Base-by-base conservation (phyloP, 306 rosid genomes). In the Vachellia pachyceras region DNA sequence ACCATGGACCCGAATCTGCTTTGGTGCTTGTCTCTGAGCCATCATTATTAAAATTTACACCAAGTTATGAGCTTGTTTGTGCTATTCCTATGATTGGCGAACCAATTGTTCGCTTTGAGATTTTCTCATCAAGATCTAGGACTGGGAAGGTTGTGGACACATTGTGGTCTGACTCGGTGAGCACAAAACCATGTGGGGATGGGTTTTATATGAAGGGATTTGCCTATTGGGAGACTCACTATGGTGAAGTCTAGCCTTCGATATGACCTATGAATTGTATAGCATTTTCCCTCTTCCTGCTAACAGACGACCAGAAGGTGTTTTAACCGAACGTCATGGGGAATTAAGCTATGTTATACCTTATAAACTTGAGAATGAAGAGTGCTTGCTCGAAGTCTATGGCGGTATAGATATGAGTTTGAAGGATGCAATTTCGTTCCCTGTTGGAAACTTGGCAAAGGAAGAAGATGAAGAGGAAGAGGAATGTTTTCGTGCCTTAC, bases 331-430 rank as follows among this genome's bases (percentile, higher is more conserved):
- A 64, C 79, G 72, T 61, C 41, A 25, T 23, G 83, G 86, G 37
- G 86, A 86, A 70, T 54, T 88, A 73, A 79, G 88, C 25, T 86
- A 88, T 76, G n/a, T 86, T 33, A 52, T 58, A 39, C 85, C 86
- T 3, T 50, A 4, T 18, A 1, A 57, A 15, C 23, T 23, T 15
- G 66, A 25, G 20, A 4, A 15, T 14, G 5, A 8, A 3, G 36
- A 4, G 18, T 60, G 54, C 46, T 15, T 55, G 39, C 15, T 88
- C 1, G 69, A 66, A 33, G 11, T 88, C 29, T 84, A 84, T 69
- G 88, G 88, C 7, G 91, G 69, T 11, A 47, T 44, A 66, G 23
- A 2, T 18, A 54, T 54, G 60, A n/a, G 3, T 54, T 79, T 84
- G 83, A 86, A 76, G 77, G 54, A 4, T 50, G 47, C 22, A 29